A percentile compares a stretch with the other conserved stretches of the same genome.
Conservation (phyloP, 768 basidiomycete species). For the Pleurotus djamor region DNA sequence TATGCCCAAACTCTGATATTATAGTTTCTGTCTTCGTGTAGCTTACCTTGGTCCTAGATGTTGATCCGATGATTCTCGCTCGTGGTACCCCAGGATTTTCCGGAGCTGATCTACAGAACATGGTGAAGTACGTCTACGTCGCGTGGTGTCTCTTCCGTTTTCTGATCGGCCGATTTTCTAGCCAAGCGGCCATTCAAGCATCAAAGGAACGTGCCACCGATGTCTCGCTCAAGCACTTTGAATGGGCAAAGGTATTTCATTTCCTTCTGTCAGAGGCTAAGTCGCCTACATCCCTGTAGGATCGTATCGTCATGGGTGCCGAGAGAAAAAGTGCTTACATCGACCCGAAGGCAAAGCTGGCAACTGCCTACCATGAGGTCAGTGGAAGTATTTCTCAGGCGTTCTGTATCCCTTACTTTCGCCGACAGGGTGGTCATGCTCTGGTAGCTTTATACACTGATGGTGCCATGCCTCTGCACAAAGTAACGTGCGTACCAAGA, state of each 20-base stretch:
- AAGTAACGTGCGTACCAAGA: constrained; percentile 96
- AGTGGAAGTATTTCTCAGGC: constrained; percentile 12
- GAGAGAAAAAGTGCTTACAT: constrained; percentile 91
- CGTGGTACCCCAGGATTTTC: constrained; percentile 96
- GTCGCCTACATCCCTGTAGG: constrained; percentile 36
- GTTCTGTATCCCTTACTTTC: constrained; percentile 15
- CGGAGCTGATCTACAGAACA: constrained; percentile 94
- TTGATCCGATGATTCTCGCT: constrained; percentile 86
- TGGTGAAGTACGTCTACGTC: constrained; percentile 77
- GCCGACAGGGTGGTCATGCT: constrained; percentile 79
- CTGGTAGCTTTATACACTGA: constrained; percentile 93
- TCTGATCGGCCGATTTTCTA: constrained; percentile 16
- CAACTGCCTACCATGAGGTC: constrained; percentile 97
- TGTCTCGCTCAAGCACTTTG: constrained; percentile 82
- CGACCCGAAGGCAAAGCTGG: constrained; percentile 79
- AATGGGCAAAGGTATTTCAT: constrained; percentile 87
- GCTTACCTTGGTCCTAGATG: constrained; percentile 40
- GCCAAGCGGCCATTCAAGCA: constrained; percentile 93
- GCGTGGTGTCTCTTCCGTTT: constrained; percentile 8
- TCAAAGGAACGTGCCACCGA: constrained; percentile 75
- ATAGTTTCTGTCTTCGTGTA: constrained; percentile 9
- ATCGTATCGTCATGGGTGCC: constrained; percentile 96
- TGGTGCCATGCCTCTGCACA: constrained; percentile 95
- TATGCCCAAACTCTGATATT: constrained; percentile 18
- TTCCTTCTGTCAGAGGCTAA: background rate